These are phyloP conservation scores for Amoeboaphelidium protococcarum DNA, from an alignment of 371 early-diverging fungal species.

Conservation along the genomic window DNA sequence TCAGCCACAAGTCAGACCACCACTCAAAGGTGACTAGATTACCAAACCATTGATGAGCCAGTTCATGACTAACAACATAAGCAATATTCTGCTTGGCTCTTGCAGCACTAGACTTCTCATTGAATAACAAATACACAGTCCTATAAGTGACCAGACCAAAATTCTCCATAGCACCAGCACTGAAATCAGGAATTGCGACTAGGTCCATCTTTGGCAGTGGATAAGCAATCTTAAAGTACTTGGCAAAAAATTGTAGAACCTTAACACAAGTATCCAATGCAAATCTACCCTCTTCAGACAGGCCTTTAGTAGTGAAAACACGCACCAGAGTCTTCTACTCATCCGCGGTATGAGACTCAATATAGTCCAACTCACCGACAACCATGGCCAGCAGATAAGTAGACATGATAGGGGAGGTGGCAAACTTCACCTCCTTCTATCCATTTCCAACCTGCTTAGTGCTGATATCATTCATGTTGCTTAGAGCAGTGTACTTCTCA, in stretches of 20 bases:
- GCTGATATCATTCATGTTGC: slow-evolving; percentile 46
- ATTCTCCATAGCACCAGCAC: slow-evolving; percentile 55
- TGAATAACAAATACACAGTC: slow-evolving; percentile 36
- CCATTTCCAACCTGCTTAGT: slow-evolving; percentile 5
- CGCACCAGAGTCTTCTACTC: slow-evolving; percentile 33
- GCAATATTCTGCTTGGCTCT: slow-evolving; percentile 43
- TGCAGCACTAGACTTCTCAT: slow-evolving; percentile 28
- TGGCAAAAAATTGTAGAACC: slow-evolving; percentile 44
- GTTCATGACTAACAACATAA: slow-evolving; percentile 68
- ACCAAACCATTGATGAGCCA: slow-evolving; percentile 78
- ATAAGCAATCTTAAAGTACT: slow-evolving; percentile 54
- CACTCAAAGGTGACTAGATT: slow-evolving; percentile 76
- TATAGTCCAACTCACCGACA: slow-evolving; percentile 64
- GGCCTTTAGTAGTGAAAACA: slow-evolving; percentile 45
- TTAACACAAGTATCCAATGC: slow-evolving; percentile 41
- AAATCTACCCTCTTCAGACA: slow-evolving; percentile 39
- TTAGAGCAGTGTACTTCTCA: slow-evolving; percentile 34
- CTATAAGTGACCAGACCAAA: slow-evolving; percentile 59
- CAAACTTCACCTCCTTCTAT: slow-evolving; percentile 37
- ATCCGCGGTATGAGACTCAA: slow-evolving; percentile 38
- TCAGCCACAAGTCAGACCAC: slow-evolving; percentile 88
- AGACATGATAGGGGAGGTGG: slow-evolving; percentile 61
- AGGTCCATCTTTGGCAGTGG: slow-evolving; percentile 70
- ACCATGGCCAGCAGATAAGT: slow-evolving; percentile 75
- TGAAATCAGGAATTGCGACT: slow-evolving; percentile 70